Evolutionary conservation across 108 stramenopile genomes (phyloP), one percentile per base, ranked within the genome.

Genomic region (Nitzschia inconspicua): DNA sequence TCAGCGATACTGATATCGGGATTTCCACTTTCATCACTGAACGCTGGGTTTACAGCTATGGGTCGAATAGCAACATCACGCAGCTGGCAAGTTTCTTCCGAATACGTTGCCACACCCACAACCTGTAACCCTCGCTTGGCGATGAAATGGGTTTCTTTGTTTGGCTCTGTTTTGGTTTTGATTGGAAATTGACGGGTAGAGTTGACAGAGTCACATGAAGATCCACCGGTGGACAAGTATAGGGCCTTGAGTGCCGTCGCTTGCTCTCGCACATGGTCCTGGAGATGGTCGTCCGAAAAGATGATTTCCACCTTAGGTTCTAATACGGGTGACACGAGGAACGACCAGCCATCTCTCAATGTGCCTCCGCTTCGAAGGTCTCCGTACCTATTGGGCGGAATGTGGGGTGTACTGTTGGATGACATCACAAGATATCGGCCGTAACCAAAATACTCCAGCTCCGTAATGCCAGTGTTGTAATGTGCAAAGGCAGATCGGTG

Each of bases 371-470:
- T 79, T 14, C 75, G 66, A 18, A 78, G 63, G 8, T 51, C 41
- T 9, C 49, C 18, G 36, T 63, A 69, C 6, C 58, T 53, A 9
- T 70, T 44, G 14, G 39, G 71, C 28, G 60, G 60, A 36, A 85
- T 44, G 57, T 89, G 87, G 10, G 86, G 86, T 9, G 75, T 53
- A 2, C 69, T 61, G 51, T 89, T 89, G 29, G 78, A 72, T 24
- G 69, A 61, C 87, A 89, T 83, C 16, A 83, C 16, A 0, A 89
- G 68, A 49, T 85, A 89, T 34, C 84, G 66, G 0, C 87, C 84
- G 34, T 75, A 61, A 7, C 87, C 87, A 69, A 89, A 89, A 47
- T 89, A 89, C 47, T 89, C 87, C 32, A 85, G 47, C 52, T 89
- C 82, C 3, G 87, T 85, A 9, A 84, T 83, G 6, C 84, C 87